Conservation (phyloP, 2,329 filamentous ascomycete species). For the Fusarium marasasianum region DNA sequence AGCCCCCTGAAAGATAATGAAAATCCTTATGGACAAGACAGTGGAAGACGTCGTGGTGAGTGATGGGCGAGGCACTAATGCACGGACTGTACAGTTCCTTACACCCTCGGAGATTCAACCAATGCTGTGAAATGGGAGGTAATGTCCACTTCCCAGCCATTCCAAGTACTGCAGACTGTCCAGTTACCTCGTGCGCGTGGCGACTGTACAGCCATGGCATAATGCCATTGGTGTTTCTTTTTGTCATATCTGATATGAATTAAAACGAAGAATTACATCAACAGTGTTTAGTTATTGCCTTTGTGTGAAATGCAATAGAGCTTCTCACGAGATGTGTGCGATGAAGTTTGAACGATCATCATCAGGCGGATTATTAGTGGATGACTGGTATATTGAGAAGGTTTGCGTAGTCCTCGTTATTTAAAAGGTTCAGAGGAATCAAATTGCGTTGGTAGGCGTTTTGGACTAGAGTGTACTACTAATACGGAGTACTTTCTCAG, state of each 20-base stretch:
- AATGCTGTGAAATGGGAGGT: too few species aligned
- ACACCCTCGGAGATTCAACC: neutral
- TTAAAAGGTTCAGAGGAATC: rapidly evolving
- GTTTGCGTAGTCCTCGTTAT: too few species aligned
- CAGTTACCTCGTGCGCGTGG: neutral
- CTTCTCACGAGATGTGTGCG: too few species aligned
- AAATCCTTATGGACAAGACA: too few species aligned
- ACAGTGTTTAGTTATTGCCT: too few species aligned
- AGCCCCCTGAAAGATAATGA: neutral
- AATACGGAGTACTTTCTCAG: neutral
- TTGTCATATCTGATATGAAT: neutral
- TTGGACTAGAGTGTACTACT: neutral
- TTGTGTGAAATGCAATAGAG: rapidly evolving
- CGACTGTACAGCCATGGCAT: neutral
- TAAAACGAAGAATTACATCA: rapidly evolving
- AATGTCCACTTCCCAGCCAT: neutral
- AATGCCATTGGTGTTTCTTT: neutral
- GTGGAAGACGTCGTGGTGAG: neutral
- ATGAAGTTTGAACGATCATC: neutral
- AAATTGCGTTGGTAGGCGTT: rapidly evolving
- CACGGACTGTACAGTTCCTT: conserved; percentile 6
- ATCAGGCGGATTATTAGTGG: neutral
- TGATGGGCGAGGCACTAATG: neutral
- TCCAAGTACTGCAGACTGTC: neutral
- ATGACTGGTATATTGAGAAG: neutral